A percentile compares a stretch with the other conserved stretches of the same genome.
phyloP scores from a whole-genome alignment of 2,329 filamentous ascomycete genomes.

The Phaeosphaeriaceae sp. region DNA sequence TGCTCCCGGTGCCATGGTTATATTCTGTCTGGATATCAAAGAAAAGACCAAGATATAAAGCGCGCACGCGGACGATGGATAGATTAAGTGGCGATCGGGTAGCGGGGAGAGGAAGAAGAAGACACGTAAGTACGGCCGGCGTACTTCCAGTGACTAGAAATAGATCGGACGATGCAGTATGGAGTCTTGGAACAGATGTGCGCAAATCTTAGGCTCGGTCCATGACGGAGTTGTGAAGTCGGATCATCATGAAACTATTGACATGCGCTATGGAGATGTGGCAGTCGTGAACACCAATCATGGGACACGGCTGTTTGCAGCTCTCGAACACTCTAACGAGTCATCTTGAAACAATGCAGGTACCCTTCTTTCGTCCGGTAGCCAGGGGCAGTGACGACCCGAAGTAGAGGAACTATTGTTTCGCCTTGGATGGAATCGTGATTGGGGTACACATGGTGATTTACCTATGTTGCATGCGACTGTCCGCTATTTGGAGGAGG shows the following conservation, averaged over 20 bases:
- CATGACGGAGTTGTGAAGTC: constrained; percentile 20
- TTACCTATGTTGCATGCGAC: too few relatives aligned
- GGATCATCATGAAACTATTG: constrained; percentile 20
- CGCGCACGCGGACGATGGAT: constrained; percentile 15
- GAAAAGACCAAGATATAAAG: background rate
- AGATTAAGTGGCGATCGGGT: constrained; percentile 25
- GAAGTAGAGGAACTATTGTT: constrained; percentile 10
- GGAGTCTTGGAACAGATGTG: constrained; percentile 10
- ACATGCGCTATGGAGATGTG: constrained; percentile 14
- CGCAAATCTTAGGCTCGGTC: constrained; percentile 15
- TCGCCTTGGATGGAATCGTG: background rate
- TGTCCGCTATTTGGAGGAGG: too few relatives aligned
- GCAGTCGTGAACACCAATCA: constrained; percentile 1
- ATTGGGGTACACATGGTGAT: too few relatives aligned
- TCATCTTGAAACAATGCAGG: constrained; percentile 18
- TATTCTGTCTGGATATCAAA: background rate
- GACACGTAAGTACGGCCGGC: constrained; percentile 9
- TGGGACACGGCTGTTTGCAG: constrained; percentile 11
- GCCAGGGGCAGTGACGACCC: constrained; percentile 2
- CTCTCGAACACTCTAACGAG: constrained; percentile 15
- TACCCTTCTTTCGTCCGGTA: constrained; percentile 14
- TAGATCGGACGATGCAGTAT: constrained; percentile 17
- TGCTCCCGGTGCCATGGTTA: constrained; percentile 34
- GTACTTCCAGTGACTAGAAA: constrained; percentile 20
- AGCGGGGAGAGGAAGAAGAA: constrained; percentile 17